A percentile compares a stretch with the other conserved stretches of the same genome.
phyloP scores from a whole-genome alignment of 1,284 basidiomycete genomes.

The Puccinia sorghi region DNA sequence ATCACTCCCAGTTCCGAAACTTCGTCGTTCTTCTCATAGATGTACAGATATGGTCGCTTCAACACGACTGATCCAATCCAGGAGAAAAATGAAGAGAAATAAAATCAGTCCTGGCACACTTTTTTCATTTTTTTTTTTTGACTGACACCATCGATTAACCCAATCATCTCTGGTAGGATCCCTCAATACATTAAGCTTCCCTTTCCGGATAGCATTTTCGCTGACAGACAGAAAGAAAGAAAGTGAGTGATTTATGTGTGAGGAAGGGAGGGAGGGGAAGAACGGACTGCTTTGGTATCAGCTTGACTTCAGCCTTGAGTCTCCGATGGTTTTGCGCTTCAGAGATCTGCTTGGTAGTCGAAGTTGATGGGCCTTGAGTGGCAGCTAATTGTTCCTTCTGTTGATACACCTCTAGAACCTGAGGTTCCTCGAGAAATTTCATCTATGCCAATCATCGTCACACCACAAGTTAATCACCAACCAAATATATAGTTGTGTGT shows the following conservation, averaged over 20 bases:
- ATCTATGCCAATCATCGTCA: background rate
- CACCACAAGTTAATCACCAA: constrained; percentile 57
- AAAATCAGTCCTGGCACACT: constrained; percentile 71
- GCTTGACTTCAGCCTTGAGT: constrained; percentile 37
- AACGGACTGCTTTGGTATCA: constrained; percentile 40
- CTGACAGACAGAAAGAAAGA: background rate
- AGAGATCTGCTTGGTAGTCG: background rate
- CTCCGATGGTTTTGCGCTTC: constrained; percentile 11
- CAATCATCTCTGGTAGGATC: constrained; percentile 48
- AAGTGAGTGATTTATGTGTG: background rate
- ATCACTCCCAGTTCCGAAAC: constrained; percentile 80
- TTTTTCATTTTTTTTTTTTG: constrained; percentile 63
- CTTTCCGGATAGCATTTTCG: constrained; percentile 44
- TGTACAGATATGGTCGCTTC: constrained; percentile 76
- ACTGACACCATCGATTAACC: constrained; percentile 51
- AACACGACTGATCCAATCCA: constrained; percentile 69
- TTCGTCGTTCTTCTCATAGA: constrained; percentile 79
- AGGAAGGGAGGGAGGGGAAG: background rate
- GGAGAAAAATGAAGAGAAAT: constrained; percentile 74
- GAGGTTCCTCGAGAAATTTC: constrained; percentile 41
- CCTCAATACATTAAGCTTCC: constrained; percentile 37
- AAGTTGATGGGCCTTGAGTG: background rate
- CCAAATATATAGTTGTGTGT: constrained; percentile 61
- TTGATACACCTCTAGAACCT: constrained; percentile 6
- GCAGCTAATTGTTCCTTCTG: background rate